Evolutionary conservation across 768 basidiomycete species (phyloP).

Genomic region (Lepiota venenata): DNA sequence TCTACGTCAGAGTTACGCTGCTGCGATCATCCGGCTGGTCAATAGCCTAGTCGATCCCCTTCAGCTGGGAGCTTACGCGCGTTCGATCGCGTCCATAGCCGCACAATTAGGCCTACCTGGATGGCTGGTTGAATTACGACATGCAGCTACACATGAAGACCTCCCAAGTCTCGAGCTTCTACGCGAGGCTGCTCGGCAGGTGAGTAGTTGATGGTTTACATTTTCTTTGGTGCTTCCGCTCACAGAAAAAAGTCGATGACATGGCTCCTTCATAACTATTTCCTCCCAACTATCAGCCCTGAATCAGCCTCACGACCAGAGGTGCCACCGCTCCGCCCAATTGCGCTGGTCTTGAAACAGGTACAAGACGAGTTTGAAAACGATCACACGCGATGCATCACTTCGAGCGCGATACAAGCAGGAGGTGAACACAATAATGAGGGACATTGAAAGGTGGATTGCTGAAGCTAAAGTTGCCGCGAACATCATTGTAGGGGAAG

Average conservation of each 20-base stretch:
- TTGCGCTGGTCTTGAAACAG: slow-evolving; percentile 66
- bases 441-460: slow-evolving; percentile 77
- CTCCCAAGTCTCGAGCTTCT: slow-evolving; percentile 81
- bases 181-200: slow-evolving; percentile 75
- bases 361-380: slow-evolving; percentile 71
- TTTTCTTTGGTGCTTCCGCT: slow-evolving; percentile 3
- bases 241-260: slow-evolving; percentile 54
- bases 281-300: slow-evolving; percentile 70
- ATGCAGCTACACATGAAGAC: slow-evolving; percentile 96
- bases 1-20: slow-evolving; percentile 75
- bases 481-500: slow-evolving; percentile 40
- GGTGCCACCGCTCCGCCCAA: slow-evolving; percentile 42
- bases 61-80: slow-evolving; percentile 84
- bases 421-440: slow-evolving; percentile 46
- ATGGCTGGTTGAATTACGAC: slow-evolving; percentile 90
- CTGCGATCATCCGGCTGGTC: slow-evolving; percentile 83
- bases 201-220: slow-evolving; percentile 12
- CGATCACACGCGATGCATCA: slow-evolving; percentile 61
- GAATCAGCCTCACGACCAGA: slow-evolving; percentile 30
- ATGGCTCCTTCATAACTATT: slow-evolving; percentile 86
- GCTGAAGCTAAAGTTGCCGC: slow-evolving; percentile 67
- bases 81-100: slow-evolving; percentile 88
- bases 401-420: slow-evolving; percentile 46
- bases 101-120: slow-evolving; percentile 79
- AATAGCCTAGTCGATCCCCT: slow-evolving; percentile 95